These are phyloP conservation scores for Eucalyptus globulus DNA, from an alignment of 345 rosid genomes.

Conservation along the genomic window DNA sequence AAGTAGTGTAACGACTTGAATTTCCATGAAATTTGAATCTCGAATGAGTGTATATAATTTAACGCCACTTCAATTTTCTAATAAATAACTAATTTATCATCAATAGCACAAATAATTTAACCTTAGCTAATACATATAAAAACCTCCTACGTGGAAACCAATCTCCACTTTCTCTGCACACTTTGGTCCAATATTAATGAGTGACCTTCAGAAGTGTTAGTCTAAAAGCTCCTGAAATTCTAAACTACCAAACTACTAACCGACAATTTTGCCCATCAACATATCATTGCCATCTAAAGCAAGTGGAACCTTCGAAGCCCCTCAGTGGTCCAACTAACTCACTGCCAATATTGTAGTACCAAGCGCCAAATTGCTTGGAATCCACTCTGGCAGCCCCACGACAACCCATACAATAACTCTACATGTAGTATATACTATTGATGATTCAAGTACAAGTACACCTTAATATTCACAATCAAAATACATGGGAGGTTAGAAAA, in stretches of 20 bases:
- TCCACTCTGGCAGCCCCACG: too few species aligned
- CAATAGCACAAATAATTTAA: neutral
- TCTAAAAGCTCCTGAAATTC: neutral
- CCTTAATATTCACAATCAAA: too few species aligned
- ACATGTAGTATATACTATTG: too few species aligned
- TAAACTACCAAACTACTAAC: neutral
- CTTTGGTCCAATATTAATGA: neutral
- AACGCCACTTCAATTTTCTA: neutral
- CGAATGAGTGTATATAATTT: neutral
- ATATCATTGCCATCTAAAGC: too few species aligned
- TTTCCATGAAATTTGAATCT: neutral
- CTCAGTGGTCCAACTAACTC: too few species aligned
- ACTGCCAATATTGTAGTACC: too few species aligned
- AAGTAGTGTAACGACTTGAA: neutral
- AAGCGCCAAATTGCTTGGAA: too few species aligned
- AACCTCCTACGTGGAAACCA: neutral
- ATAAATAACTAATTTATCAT: neutral
- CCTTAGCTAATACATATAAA: neutral
- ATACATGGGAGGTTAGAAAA: too few species aligned
- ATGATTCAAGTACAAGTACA: too few species aligned
- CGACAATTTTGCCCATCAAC: too few species aligned
- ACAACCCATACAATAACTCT: too few species aligned
- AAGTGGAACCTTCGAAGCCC: too few species aligned
- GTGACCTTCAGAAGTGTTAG: neutral
- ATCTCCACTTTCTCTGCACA: neutral